phyloP scores from a whole-genome alignment of 2,329 filamentous ascomycete genomes.

The Diplodia sapinea region DNA sequence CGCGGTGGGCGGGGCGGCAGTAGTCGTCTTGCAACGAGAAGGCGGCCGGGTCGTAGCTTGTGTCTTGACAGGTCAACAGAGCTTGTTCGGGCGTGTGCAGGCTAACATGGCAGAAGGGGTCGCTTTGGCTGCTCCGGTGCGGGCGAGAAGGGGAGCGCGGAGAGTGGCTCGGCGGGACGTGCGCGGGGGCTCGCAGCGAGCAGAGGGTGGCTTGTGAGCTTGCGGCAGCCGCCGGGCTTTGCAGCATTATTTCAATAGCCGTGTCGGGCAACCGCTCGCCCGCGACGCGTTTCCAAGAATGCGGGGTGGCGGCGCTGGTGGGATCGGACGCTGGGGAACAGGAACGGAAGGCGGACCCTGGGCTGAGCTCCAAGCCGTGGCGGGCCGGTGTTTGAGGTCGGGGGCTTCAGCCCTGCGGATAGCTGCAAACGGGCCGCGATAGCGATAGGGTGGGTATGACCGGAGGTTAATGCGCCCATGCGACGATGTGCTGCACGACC shows the following conservation, averaged over 20 bases:
- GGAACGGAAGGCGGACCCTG: conserved; percentile 2
- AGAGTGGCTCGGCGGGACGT: conserved; percentile 19
- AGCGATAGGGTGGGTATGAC: conserved; percentile 1
- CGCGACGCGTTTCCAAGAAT: not conserved
- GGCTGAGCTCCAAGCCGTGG: not conserved
- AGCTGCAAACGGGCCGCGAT: conserved; percentile 11
- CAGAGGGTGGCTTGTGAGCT: conserved; percentile 41
- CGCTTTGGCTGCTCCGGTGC: not conserved
- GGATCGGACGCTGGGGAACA: not conserved
- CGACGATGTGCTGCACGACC: conserved; percentile 20
- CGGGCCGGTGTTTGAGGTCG: conserved; percentile 15
- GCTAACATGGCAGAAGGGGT: conserved; percentile 28
- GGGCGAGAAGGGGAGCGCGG: conserved; percentile 26
- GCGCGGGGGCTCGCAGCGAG: conserved; percentile 36
- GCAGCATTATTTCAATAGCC: conserved; percentile 17
- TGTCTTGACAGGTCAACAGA: conserved; percentile 22
- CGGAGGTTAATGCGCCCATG: conserved; percentile 9
- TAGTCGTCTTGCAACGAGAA: conserved; percentile 36
- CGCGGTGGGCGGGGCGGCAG: conserved; percentile 42
- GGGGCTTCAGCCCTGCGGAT: conserved; percentile 13
- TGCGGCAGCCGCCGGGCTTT: conserved; percentile 15
- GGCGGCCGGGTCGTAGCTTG: conserved; percentile 32
- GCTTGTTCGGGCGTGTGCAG: conserved; percentile 33
- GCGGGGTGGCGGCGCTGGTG: not conserved
- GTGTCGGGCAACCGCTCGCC: conserved; percentile 1